Evolutionary conservation across 495 filamentous ascomycete species (phyloP).

Genomic region (Hapsidospora chrysogenum): DNA sequence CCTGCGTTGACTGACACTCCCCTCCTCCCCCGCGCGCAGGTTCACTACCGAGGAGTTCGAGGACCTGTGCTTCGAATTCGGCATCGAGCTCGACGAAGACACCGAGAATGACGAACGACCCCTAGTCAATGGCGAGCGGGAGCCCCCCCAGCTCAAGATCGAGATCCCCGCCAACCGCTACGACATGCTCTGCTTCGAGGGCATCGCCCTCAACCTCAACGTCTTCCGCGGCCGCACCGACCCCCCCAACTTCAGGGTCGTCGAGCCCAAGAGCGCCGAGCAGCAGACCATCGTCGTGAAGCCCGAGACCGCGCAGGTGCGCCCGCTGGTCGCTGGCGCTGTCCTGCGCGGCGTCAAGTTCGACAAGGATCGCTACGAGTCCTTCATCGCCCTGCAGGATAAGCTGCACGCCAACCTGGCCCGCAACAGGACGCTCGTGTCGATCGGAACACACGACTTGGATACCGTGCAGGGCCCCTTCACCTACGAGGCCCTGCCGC

Average conservation of each 20-base stretch:
- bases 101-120: conserved; percentile 60
- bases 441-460: conserved; percentile 93
- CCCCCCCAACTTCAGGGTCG: conserved; percentile 63
- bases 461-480: conserved; percentile 90
- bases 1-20: conserved; percentile 5
- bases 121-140: conserved; percentile 60
- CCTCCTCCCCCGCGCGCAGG: conserved; percentile 25
- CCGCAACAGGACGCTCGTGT: conserved; percentile 76
- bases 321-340: conserved; percentile 74
- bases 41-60: conserved; percentile 92
- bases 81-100: conserved; percentile 95
- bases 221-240: conserved; percentile 67
- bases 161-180: conserved; percentile 98
- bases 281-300: conserved; percentile 64
- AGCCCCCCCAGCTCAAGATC: conserved; percentile 88
- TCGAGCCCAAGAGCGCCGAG: conserved; percentile 52
- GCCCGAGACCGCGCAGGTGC: conserved; percentile 61
- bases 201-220: conserved; percentile 87
- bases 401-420: conserved; percentile 96
- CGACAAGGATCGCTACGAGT: conserved; percentile 78
- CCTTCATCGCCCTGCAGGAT: conserved; percentile 95
- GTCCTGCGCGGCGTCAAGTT: conserved; percentile 84
- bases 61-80: conserved; percentile 96
- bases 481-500: conserved; percentile 83
- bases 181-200: conserved; percentile 97